Base-by-base conservation (phyloP, 2,329 filamentous ascomycete genomes). In the Neonectria sp. region DNA sequence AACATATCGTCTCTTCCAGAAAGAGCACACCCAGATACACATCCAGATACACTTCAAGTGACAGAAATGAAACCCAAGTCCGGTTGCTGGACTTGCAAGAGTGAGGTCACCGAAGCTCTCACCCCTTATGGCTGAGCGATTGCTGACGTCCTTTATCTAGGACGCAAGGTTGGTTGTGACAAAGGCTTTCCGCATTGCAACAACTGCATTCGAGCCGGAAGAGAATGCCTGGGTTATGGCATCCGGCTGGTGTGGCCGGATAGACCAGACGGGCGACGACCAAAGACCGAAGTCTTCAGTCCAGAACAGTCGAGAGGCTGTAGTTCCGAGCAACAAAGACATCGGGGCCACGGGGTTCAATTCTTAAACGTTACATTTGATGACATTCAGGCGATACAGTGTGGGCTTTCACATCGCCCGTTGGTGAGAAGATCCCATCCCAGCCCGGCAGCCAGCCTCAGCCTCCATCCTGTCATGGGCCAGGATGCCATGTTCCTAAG, bases 81-180 rank as follows among this genome's bases (percentile, higher is more conserved):
- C 4, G 56, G 68, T 6, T 70, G 68, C 35, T 70, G 68, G 68
- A 70, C 66, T 25, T 70, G 68, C 46, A 70, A 68, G 40, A 25
- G 68, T 70, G 51, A 49, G 60, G 8, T 31, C n/a, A 4, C 24
- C 17, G 9, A 25, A 27, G 13, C 33, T 33, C 13, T 33, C 21
- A 21, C 27, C 29, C 56, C 33, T 27, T 2, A 24, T 24, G 21
- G 8, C 1, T 3, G 2, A 53, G 12, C 12, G 24, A 24, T 31
- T 21, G 15, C 55, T 57, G 48, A 59, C 51, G 12, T 17, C 27
- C 33, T 60, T 46, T 24, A 43, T 46, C 46, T 73, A 86, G 84
- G 80, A 67, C 82, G 83, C 63, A 86, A 86, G 72, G 82, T 86
- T 65, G 83, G 83, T 51, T 86, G 84, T 68, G 84, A 86, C 73